Base-by-base conservation (phyloP, 148 eudicot genomes). In the Amaranthus palmeri region DNA sequence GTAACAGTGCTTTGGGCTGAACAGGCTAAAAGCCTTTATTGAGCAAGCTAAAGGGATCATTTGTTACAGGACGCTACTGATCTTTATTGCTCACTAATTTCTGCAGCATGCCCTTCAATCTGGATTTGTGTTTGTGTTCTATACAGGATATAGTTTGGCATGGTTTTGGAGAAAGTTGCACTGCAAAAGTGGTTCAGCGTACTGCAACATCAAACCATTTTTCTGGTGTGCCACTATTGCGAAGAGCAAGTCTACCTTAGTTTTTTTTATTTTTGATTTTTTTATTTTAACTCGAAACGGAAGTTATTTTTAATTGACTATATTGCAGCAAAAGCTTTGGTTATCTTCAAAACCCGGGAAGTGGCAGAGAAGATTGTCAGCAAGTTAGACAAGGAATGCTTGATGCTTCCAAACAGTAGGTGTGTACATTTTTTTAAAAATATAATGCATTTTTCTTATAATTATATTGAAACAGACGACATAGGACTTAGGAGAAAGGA, bases 341-440 rank as follows among this genome's bases (percentile, higher is more conserved):
- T 73, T 54, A 77, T 90, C 71, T 79, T 85, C 72, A 83, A 77
- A 77, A 78, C 81, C 10, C 80, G 70, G 64, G 83, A 83, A 48
- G 90, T 80, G 7, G 88, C 92, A 4, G 76, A 76, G 55, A 74
- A 67, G 79, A 81, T 83, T 61, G 36, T 86, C n/a, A 64, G 3
- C 41, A 68, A 72, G 66, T 80, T 90, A 80, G 76, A 74, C 46
- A 76, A 77, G 14, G 73, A 80, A 42, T 86, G 92, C 80, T 81
- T 90, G 61, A 81, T 90, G 85, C 84, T 90, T 47, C 81, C 86
- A 54, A 78, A 85, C 74, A 83, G 86, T 66, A 86, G 92, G 92
- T 88, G 49, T 56, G 79, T 67, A 12, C 5, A 14, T 9, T 36
- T 67, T 54, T 0, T 74, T 18, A 49, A 65, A 17, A 3, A 15